These are phyloP conservation scores for Amanita jacksonii DNA, from an alignment of 768 basidiomycete genomes.

Conservation along the genomic window DNA sequence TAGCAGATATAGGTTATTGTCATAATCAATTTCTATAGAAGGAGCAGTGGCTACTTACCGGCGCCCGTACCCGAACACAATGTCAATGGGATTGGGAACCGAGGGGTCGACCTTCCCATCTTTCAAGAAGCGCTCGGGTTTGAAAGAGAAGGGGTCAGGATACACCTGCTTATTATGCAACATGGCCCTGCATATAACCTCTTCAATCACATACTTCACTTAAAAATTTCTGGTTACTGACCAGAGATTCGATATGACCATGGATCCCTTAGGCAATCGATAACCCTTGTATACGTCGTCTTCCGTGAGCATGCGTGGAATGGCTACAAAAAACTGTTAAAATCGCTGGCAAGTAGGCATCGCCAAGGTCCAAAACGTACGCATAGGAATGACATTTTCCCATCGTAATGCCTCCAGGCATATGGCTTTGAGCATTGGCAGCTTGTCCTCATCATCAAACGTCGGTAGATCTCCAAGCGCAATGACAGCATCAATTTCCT, in stretches of 20 bases:
- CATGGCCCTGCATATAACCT: constrained; percentile 3
- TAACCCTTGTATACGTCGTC: no score
- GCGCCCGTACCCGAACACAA: constrained; percentile 7
- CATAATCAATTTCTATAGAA: no score
- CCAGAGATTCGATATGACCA: no score
- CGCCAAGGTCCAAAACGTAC: no score
- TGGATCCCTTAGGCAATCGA: no score
- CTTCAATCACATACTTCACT: no score
- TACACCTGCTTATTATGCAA: neutral
- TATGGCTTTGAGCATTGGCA: constrained; percentile 29
- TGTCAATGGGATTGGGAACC: constrained; percentile 3
- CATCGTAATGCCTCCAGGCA: constrained; percentile 32
- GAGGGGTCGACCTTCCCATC: constrained; percentile 1
- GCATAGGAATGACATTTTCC: no score
- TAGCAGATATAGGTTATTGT: neutral
- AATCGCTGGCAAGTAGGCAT: no score
- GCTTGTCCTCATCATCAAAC: constrained; percentile 23
- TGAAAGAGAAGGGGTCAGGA: no score
- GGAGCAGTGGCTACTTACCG: neutral
- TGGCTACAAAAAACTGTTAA: no score
- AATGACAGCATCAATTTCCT: constrained; percentile 30
- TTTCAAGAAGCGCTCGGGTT: constrained; percentile 6
- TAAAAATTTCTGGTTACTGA: no score
- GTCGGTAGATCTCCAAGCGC: constrained; percentile 27
- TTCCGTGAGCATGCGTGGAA: no score